Conservation (phyloP, 192 early-diverging fungal genomes). For the Linnemannia exigua region DNA sequence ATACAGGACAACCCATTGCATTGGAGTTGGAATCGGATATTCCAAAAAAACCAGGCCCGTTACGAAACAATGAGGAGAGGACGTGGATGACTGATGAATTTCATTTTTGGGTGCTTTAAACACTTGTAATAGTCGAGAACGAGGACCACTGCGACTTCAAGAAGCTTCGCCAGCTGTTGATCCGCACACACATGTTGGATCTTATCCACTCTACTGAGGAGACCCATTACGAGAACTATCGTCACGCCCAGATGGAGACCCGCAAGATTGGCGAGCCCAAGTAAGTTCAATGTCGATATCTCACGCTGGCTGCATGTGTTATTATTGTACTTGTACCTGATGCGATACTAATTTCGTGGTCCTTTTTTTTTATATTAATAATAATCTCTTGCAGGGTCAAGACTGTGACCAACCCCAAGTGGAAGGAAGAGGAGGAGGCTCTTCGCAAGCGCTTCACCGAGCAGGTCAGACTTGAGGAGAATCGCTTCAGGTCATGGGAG, state of each 20-base stretch:
- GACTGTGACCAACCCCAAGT: conserved; percentile 88
- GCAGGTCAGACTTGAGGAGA: conserved; percentile 97
- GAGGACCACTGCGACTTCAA: conserved; percentile 98
- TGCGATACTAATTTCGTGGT: neutral
- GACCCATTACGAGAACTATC: conserved; percentile 94
- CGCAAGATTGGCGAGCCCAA: conserved; percentile 91
- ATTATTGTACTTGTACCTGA: neutral
- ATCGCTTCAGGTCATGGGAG: conserved; percentile 98
- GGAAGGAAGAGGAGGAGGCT: conserved; percentile 97
- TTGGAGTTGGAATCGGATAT: too few relatives aligned
- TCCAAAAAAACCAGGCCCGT: too few relatives aligned
- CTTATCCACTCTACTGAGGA: conserved; percentile 95
- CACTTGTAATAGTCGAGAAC: conserved; percentile 84
- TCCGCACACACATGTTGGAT: conserved; percentile 98
- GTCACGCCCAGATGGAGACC: conserved; percentile 88
- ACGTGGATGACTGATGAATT: too few relatives aligned
- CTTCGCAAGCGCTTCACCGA: conserved; percentile 97
- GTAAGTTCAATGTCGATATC: too few relatives aligned
- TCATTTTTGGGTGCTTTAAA: neutral
- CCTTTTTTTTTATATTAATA: neutral
- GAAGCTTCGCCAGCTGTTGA: conserved; percentile 95
- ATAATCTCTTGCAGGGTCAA: conserved; percentile 75
- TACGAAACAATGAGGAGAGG: too few relatives aligned
- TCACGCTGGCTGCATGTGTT: too few relatives aligned
- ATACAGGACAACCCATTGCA: too few relatives aligned